Conservation (phyloP, 257 asterid species). For the Striga asiatica region DNA sequence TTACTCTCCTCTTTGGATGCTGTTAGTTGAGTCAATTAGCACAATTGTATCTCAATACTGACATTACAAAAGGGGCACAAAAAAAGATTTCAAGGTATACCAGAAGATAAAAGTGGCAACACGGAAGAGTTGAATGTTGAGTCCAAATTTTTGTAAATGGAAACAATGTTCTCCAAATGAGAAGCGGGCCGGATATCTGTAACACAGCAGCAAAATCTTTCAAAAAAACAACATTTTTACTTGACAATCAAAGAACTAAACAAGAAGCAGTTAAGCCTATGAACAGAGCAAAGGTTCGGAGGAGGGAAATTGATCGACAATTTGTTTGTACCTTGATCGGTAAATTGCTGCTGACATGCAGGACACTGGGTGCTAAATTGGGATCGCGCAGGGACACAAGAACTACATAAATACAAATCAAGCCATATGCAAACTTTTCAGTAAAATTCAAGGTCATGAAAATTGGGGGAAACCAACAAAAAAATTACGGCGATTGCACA, state of each 20-base stretch:
- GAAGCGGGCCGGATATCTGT: constrained; percentile 68
- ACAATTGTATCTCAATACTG: background rate
- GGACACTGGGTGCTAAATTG: constrained; percentile 46
- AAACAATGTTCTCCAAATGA: constrained; percentile 47
- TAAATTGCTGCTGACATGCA: constrained; percentile 40
- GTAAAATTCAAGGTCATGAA: too few relatives aligned
- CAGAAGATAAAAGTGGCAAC: constrained; percentile 38
- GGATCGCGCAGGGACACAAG: constrained; percentile 29
- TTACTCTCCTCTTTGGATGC: constrained; percentile 13
- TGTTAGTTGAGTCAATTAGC: background rate
- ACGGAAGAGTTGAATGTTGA: constrained; percentile 39
- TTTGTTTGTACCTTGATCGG: constrained; percentile 44
- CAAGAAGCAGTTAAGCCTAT: background rate
- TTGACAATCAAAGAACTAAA: background rate
- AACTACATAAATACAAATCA: constrained; percentile 27
- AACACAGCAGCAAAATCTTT: background rate
- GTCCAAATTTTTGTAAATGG: constrained; percentile 48
- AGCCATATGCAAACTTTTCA: background rate
- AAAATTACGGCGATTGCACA: background rate
- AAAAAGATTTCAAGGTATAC: too few relatives aligned
- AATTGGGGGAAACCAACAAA: background rate
- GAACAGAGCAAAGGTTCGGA: background rate
- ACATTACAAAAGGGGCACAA: too few relatives aligned
- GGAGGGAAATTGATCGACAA: background rate
- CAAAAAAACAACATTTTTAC: background rate